Evolutionary conservation across 352 stramenopile species (phyloP).

Genomic region (Phytopythium cucurbitacearum): DNA sequence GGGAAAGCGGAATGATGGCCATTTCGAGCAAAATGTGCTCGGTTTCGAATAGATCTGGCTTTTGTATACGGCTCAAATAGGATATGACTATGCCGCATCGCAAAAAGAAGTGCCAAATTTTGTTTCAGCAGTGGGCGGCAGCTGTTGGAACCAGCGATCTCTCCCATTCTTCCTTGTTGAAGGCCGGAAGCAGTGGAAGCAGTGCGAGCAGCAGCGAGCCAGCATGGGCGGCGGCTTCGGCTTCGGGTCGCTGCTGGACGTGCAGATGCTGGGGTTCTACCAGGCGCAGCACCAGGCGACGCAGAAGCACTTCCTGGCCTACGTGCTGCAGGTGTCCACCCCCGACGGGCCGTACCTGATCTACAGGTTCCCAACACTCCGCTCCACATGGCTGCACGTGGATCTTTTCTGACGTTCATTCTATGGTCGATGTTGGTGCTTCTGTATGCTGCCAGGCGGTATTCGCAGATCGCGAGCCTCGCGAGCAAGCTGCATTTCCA

Average conservation of each 20-base stretch:
- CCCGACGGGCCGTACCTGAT: slow-evolving; percentile 49
- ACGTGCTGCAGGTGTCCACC: slow-evolving; percentile 67
- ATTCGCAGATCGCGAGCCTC: slow-evolving; percentile 68
- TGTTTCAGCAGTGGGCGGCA: too few species aligned
- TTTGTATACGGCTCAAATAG: too few species aligned
- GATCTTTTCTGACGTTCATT: neutral
- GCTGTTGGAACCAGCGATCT: too few species aligned
- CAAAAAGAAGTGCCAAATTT: too few species aligned
- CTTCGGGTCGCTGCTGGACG: slow-evolving; percentile 59
- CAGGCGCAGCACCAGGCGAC: slow-evolving; percentile 47
- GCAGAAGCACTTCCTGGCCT: slow-evolving; percentile 56
- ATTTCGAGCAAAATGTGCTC: too few species aligned
- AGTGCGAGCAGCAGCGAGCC: slow-evolving; percentile 1
- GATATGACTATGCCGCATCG: too few species aligned
- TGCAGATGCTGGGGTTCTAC: slow-evolving; percentile 83
- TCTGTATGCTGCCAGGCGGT: slow-evolving; percentile 21
- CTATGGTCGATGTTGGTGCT: too few species aligned
- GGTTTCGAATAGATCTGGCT: too few species aligned
- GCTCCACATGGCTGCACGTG: too few species aligned
- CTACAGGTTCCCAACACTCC: slow-evolving; percentile 20
- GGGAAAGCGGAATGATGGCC: too few species aligned
- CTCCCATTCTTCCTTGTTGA: too few species aligned
- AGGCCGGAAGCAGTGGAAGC: neutral
- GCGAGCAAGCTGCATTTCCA: slow-evolving; percentile 66
- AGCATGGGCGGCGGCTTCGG: slow-evolving; percentile 40